phyloP scores from a whole-genome alignment of 805 yeast species.

The Debaryomyces tyrocola region DNA sequence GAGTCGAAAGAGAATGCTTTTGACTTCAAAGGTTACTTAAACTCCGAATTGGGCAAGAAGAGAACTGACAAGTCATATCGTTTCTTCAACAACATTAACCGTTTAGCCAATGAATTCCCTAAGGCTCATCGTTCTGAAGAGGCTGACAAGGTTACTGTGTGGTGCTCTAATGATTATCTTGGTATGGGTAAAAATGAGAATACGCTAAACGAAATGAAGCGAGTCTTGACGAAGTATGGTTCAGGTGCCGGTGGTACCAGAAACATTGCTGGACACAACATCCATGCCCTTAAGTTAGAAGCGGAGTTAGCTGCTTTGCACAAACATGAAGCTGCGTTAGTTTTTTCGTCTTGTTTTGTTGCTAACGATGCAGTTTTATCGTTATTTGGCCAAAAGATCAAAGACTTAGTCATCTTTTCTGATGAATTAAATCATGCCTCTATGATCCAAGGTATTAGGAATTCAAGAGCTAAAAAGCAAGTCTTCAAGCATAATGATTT shows the following conservation, averaged over 20 bases:
- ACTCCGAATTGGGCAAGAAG: constrained; percentile 67
- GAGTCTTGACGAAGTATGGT: constrained; percentile 84
- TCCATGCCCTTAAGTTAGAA: constrained; percentile 85
- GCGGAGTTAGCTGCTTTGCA: constrained; percentile 85
- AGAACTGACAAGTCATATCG: constrained; percentile 90
- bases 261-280: constrained; percentile 97
- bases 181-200: constrained; percentile 87
- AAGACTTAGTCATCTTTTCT: constrained; percentile 85
- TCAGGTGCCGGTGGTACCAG: constrained; percentile 99
- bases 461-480: constrained; percentile 85
- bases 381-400: constrained; percentile 85
- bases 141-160: constrained; percentile 87
- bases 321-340: constrained; percentile 92
- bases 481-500: constrained; percentile 90
- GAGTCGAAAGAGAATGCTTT: constrained; percentile 54
- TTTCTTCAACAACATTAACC: constrained; percentile 94
- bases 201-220: constrained; percentile 74
- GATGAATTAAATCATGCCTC: constrained; percentile 96
- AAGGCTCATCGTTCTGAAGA: constrained; percentile 78
- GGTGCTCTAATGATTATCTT: constrained; percentile 98
- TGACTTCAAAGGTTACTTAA: constrained; percentile 72
- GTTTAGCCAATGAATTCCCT: constrained; percentile 93
- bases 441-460: constrained; percentile 93
- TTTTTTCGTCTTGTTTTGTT: constrained; percentile 92
- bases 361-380: constrained; percentile 96